These are phyloP conservation scores for Cymbidium sinense DNA, from an alignment of 106 monocot genomes.

Conservation along the genomic window DNA sequence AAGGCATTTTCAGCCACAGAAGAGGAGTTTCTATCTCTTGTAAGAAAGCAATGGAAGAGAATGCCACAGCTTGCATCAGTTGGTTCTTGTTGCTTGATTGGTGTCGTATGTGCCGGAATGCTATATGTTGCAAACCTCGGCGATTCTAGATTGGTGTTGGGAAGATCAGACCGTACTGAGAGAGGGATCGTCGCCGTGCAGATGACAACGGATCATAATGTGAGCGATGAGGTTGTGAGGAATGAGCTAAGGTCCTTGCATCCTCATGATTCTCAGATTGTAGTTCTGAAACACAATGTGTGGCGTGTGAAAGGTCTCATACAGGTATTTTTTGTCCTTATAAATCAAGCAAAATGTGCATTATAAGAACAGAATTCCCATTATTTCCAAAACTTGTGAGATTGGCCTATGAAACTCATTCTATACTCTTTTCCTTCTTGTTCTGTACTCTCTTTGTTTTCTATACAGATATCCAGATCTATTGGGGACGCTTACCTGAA, in stretches of 20 bases:
- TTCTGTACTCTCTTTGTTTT: background rate
- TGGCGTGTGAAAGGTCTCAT: constrained; percentile 40
- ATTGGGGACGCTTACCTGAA: constrained; percentile 33
- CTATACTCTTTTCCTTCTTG: no score
- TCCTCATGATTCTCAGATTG: constrained; percentile 31
- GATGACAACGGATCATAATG: constrained; percentile 33
- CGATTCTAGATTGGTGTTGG: constrained; percentile 28
- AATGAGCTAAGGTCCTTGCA: constrained; percentile 22
- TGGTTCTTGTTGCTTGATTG: constrained; percentile 26
- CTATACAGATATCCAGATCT: constrained; percentile 27
- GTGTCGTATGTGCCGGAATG: constrained; percentile 16
- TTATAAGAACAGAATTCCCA: background rate
- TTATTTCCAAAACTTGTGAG: background rate
- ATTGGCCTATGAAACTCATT: no score
- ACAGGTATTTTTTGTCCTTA: constrained; percentile 19
- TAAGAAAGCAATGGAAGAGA: constrained; percentile 19
- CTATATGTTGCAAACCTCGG: constrained; percentile 32
- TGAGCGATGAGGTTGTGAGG: constrained; percentile 23
- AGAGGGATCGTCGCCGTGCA: constrained; percentile 23
- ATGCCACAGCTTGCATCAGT: constrained; percentile 32
- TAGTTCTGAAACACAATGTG: constrained; percentile 32
- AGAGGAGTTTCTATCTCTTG: constrained; percentile 24
- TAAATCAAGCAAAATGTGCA: background rate
- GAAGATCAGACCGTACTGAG: constrained; percentile 16
- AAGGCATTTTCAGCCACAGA: constrained; percentile 31